Evolutionary conservation across 495 filamentous ascomycete species (phyloP).

Genomic region (Penicillium bovifimosum): DNA sequence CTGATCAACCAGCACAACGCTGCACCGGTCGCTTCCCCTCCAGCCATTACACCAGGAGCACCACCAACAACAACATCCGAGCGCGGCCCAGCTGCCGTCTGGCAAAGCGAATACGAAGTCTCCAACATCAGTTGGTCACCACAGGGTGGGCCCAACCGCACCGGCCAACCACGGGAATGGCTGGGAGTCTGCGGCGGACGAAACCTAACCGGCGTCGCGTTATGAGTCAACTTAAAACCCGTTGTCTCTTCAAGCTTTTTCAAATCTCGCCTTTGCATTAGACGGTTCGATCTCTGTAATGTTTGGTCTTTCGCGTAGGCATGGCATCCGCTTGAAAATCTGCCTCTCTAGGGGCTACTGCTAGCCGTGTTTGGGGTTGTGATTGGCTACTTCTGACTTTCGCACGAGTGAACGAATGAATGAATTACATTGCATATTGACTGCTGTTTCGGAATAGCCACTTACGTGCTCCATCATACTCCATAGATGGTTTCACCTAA

Average conservation of each 20-base stretch:
- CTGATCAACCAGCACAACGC: constrained; percentile 64
- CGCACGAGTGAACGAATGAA: constrained; percentile 42
- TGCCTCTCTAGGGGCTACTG: constrained; percentile 6
- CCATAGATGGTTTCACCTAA: background rate
- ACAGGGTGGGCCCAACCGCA: constrained; percentile 56
- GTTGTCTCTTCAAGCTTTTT: background rate
- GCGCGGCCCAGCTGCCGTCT: constrained; percentile 71
- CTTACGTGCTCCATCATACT: background rate
- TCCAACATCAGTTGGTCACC: constrained; percentile 94
- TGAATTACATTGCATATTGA: constrained; percentile 22
- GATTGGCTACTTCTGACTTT: constrained; percentile 11
- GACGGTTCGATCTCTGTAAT: background rate
- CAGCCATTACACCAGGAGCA: constrained; percentile 28
- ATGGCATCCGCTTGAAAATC: background rate
- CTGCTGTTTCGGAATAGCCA: background rate
- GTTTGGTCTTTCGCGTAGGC: background rate
- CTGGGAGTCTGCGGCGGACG: constrained; percentile 87
- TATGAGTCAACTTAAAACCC: constrained; percentile 31
- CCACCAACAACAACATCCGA: constrained; percentile 33
- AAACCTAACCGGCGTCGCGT: constrained; percentile 82
- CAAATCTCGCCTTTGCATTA: background rate
- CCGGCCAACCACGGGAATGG: constrained; percentile 80
- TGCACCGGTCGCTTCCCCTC: constrained; percentile 39
- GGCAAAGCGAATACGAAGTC: constrained; percentile 96
- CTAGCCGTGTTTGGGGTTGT: constrained; percentile 5